These are phyloP conservation scores for Haematococcus sp. DNA, from an alignment of 139 green algal genomes.

Conservation along the genomic window DNA sequence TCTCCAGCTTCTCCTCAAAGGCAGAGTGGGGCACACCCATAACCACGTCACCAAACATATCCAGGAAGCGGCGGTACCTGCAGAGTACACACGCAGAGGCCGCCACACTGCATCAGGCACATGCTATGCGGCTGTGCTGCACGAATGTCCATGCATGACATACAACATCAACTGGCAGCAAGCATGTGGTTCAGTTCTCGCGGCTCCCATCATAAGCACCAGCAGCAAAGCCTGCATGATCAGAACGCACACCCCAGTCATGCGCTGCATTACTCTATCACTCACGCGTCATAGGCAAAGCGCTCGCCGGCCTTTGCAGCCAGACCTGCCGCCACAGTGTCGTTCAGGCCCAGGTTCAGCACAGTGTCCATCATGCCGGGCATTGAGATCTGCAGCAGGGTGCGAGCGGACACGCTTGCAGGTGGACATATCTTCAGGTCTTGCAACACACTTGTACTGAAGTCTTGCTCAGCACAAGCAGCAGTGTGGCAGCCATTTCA, in stretches of 20 bases:
- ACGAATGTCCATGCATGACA: not conserved
- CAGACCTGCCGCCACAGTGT: constrained; percentile 67
- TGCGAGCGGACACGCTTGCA: too few species aligned
- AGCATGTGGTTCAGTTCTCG: not conserved
- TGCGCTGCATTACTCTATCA: not conserved
- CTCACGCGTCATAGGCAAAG: constrained; percentile 71
- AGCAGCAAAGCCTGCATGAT: too few species aligned
- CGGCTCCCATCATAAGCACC: not conserved
- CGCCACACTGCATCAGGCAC: not conserved
- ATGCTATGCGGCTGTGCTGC: not conserved
- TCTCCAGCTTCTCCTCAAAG: constrained; percentile 78
- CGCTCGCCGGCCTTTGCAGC: constrained; percentile 46
- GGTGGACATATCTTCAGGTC: too few species aligned
- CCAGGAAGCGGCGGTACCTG: constrained; percentile 76
- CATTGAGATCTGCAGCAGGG: constrained; percentile 62
- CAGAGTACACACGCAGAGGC: not conserved
- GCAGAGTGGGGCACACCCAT: constrained; percentile 74
- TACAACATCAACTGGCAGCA: not conserved
- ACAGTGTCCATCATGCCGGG: constrained; percentile 94
- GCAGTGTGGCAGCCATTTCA: too few species aligned
- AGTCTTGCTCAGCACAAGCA: too few species aligned
- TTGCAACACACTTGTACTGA: too few species aligned
- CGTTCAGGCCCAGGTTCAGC: constrained; percentile 89
- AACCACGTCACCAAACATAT: constrained; percentile 87
- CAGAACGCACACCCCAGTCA: too few species aligned